Conservation (phyloP, 2,329 filamentous ascomycete species). For the Fusarium sarcochroum region DNA sequence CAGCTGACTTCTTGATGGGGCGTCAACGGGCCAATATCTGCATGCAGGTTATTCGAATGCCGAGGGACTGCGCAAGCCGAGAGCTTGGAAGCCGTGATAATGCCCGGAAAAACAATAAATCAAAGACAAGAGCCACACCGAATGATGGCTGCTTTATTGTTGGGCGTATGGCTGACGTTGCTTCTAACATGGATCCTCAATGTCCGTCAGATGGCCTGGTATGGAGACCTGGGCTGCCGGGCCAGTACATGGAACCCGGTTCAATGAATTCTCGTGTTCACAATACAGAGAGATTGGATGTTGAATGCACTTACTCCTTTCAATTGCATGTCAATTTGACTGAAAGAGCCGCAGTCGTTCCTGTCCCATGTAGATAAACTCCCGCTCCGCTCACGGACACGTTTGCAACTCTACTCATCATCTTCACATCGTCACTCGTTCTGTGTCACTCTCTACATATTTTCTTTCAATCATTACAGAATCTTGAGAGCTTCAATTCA, state of each 20-base stretch:
- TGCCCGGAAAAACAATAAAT: slow-evolving; percentile 21
- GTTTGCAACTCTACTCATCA: slow-evolving; percentile 17
- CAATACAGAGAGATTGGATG: slow-evolving; percentile 18
- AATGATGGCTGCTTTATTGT: slow-evolving; percentile 10
- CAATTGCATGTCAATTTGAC: slow-evolving; percentile 8
- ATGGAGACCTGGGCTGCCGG: slow-evolving; percentile 16
- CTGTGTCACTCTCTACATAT: neutral
- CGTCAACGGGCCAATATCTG: neutral
- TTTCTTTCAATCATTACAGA: slow-evolving; percentile 4
- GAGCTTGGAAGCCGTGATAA: neutral
- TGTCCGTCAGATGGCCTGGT: slow-evolving; percentile 11
- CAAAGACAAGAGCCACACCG: slow-evolving; percentile 28
- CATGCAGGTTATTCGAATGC: neutral
- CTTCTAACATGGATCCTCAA: slow-evolving; percentile 9
- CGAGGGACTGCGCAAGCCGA: neutral
- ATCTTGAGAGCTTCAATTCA: neutral
- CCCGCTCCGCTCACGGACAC: slow-evolving; percentile 24
- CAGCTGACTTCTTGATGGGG: neutral
- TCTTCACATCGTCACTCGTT: slow-evolving; percentile 35
- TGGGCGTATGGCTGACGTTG: slow-evolving; percentile 20
- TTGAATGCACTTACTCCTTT: slow-evolving; percentile 18
- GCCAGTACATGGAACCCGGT: slow-evolving; percentile 21
- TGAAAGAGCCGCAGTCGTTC: slow-evolving; percentile 28
- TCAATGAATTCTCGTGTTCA: slow-evolving; percentile 43
- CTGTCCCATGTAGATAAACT: slow-evolving; percentile 44